Evolutionary conservation across 208 protist species (phyloP), one percentile per base, ranked within the genome.

Genomic region (Leishmania gerbilli): DNA sequence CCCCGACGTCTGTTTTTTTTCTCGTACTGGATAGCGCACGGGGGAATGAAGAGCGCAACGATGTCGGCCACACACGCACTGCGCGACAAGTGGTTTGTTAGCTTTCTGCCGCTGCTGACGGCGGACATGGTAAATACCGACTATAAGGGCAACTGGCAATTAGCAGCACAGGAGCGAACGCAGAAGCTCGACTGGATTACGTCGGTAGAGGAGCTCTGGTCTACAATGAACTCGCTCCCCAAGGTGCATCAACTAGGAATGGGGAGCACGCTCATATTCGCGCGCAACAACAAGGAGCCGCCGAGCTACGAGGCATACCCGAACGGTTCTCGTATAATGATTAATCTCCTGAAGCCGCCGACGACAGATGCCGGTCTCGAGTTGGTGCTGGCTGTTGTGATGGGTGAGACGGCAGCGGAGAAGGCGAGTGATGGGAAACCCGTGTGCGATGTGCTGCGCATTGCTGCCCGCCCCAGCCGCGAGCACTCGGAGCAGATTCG

Each of bases 181-280:
- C 91, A 95, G 83, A 88, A 86, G 45, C 87, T 98, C 47, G 95
- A 98, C 87, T 96, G 90, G 84, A 87, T 98, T 56, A 91, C 84
- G 19, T 93, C 90, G 40, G 93, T 98, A 49, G 93, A 98, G 81
- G 95, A 98, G 87, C 81, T 96, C 37, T 98, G 95, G 93, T 98
- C 95, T 13, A 96, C 93, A 15, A 88, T 98, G 40, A 98, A 98
- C 77, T 98, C 95, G 40, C 87, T 98, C 11, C 95, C 95, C 0
- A 92, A 92, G 68, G 84, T 98, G 7, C 92, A 96, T 55, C 89
- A 95, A 75, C 86, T 98, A 65, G 91, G 87, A 67, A 89, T 90
- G 55, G 93, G 95, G 55, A 94, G 89, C 84, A 95, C 89, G 31
- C 91, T 94, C 84, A 94, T 98, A 60, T 93, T 98, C 74, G 84